Evolutionary conservation across 2,329 filamentous ascomycete species (phyloP), one percentile per base, ranked within the genome.

Genomic region (Hymenoscyphus repandus): DNA sequence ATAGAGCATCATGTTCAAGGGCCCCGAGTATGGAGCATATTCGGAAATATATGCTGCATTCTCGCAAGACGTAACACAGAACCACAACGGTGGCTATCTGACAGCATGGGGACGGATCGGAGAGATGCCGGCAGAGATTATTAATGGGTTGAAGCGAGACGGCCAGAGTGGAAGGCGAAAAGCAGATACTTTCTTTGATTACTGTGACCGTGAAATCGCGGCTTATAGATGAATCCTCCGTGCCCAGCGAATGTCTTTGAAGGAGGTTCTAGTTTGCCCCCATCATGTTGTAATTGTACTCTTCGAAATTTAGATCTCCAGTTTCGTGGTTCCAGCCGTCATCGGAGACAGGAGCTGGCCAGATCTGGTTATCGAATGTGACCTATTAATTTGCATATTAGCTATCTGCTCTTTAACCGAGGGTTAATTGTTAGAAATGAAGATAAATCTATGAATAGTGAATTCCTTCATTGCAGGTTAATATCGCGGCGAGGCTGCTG

Each of bases 51-150:
- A 64, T 52, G 62, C 68, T 30, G 65, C 57, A 0, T 55, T 70
- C 15, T 68, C 66, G 2, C 60, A 65, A 2, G 57, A 66, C 6
- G 58, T 70, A 5, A 63, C 60, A 3, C 39, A 49, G 5, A 53
- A 66, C 30, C 47, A 69, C 5, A 66, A 67, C 49, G 68, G 69
- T 2, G 61, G 58, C n/a, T 70, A 67, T 49, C 58, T 74, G 12
- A 65, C 73, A 15, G 72, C 73, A 0, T 76, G 71, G 69, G 72
- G 73, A 7, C 61, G 70, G 17, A 52, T 59, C 49, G 59, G 47
- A 37, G 50, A 52, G 15, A 38, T 63, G 30, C 58, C 53, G 40
- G 37, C 30, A 34, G 55, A 50, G 37, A 45, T 64, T 27, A 52
- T 49, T 2, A 51, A 59, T 0, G 61, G 53, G 11, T 51, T 60